These are phyloP conservation scores for Orbilia brochopaga DNA, from an alignment of 2,329 filamentous ascomycete genomes.

Conservation along the genomic window DNA sequence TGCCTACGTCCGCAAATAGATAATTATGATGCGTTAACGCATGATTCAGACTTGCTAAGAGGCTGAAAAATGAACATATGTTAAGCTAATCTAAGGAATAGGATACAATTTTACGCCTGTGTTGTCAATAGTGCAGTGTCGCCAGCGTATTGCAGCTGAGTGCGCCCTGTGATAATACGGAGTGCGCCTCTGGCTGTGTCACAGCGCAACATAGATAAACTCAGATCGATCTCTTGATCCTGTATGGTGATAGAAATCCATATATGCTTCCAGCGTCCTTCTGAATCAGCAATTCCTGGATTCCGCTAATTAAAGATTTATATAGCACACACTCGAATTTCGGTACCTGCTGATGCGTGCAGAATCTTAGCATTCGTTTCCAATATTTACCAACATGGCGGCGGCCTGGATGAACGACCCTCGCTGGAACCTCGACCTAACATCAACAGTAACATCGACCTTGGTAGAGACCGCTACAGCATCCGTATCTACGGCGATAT, in stretches of 20 bases:
- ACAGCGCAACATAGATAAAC: too few species aligned
- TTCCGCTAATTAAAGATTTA: not conserved
- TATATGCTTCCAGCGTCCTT: not conserved
- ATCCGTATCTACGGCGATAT: constrained; percentile 6
- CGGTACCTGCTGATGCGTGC: not conserved
- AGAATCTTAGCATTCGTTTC: not conserved
- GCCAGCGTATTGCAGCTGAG: constrained; percentile 21
- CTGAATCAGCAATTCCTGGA: constrained; percentile 14
- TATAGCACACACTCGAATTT: not conserved
- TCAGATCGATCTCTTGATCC: too few species aligned
- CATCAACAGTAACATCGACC: not conserved
- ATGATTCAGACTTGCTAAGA: too few species aligned
- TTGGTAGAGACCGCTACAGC: not conserved
- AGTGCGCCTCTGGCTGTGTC: too few species aligned
- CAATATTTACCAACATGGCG: not conserved
- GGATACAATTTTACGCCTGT: not conserved
- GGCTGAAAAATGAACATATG: too few species aligned
- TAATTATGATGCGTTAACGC: too few species aligned
- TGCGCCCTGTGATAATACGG: constrained; percentile 23
- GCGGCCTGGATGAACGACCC: constrained; percentile 37
- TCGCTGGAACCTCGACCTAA: constrained; percentile 41
- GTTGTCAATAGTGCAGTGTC: constrained; percentile 13
- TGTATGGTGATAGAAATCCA: not conserved
- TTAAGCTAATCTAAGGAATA: not conserved
- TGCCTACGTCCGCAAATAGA: too few species aligned